Conservation (phyloP, 495 filamentous ascomycete species). For the Penicillium turbatum region DNA sequence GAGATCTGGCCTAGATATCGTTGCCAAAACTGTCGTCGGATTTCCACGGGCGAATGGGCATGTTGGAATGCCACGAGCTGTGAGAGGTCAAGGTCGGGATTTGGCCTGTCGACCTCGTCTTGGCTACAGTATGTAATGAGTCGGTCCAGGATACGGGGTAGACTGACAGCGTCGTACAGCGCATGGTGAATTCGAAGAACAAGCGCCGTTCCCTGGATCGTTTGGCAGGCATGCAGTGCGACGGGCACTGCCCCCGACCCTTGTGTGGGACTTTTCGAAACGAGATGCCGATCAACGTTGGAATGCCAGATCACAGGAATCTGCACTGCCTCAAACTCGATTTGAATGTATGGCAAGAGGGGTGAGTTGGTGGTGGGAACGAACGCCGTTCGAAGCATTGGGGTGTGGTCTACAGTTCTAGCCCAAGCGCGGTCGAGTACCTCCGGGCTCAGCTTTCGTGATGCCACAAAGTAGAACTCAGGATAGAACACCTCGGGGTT, state of each 20-base stretch:
- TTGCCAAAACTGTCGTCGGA: constrained; percentile 31
- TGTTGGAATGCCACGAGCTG: constrained; percentile 30
- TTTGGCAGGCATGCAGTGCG: constrained; percentile 27
- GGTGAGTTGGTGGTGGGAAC: constrained; percentile 16
- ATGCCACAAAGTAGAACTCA: constrained; percentile 25
- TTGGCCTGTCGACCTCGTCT: neutral
- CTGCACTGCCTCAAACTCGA: constrained; percentile 19
- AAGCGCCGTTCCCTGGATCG: constrained; percentile 17
- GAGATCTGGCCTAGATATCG: constrained; percentile 24
- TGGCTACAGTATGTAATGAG: constrained; percentile 19
- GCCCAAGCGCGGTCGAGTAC: constrained; percentile 26
- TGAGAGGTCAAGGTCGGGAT: constrained; percentile 18
- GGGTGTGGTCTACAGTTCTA: constrained; percentile 15
- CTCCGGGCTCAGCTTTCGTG: constrained; percentile 10
- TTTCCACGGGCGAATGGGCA: constrained; percentile 22
- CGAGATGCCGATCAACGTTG: constrained; percentile 3
- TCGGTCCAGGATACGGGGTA: constrained; percentile 25
- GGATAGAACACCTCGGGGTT: constrained; percentile 32
- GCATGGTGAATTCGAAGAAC: constrained; percentile 36
- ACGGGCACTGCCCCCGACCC: constrained; percentile 21
- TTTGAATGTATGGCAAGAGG: constrained; percentile 24
- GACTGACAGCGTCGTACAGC: constrained; percentile 34
- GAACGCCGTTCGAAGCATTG: constrained; percentile 32
- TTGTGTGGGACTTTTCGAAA: constrained; percentile 5
- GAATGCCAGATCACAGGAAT: constrained; percentile 28